These are phyloP conservation scores for Raphanus raphanistrum DNA, from an alignment of 345 rosid species.

Conservation along the genomic window DNA sequence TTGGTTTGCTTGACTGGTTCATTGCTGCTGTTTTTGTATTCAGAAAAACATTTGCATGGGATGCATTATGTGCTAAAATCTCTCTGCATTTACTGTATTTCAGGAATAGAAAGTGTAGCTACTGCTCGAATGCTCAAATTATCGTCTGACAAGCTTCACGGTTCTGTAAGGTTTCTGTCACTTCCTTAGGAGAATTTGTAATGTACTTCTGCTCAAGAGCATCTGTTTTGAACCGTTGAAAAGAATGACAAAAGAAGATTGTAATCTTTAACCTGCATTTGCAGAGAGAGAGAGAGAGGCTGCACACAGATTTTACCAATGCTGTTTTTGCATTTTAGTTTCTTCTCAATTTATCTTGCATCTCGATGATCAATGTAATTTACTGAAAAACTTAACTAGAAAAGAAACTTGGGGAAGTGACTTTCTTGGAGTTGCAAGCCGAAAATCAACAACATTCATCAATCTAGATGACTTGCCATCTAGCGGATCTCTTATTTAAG, in stretches of 20 bases:
- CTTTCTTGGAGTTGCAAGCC: not conserved
- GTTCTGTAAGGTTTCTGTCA: slow-evolving; percentile 24
- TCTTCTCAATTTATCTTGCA: not conserved
- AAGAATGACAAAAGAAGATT: slow-evolving; percentile 24
- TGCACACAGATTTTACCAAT: slow-evolving; percentile 13
- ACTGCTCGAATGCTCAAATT: slow-evolving; percentile 1
- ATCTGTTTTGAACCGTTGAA: slow-evolving; percentile 30
- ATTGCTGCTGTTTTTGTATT: slow-evolving; percentile 4
- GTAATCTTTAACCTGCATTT: slow-evolving; percentile 13
- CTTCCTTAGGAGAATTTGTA: slow-evolving; percentile 18
- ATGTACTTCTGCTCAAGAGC: slow-evolving; percentile 25
- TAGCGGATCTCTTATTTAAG: slow-evolving; percentile 4
- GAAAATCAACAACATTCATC: not conserved
- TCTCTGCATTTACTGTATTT: slow-evolving; percentile 3
- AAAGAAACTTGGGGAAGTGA: not conserved
- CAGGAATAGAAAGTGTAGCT: slow-evolving; percentile 35
- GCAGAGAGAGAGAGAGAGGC: not conserved
- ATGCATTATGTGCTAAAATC: not conserved
- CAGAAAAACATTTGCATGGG: not conserved
- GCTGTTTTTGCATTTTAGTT: not conserved
- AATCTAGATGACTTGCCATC: not conserved
- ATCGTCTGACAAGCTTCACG: slow-evolving; percentile 24
- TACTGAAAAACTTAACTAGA: not conserved
- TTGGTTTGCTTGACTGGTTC: not conserved
- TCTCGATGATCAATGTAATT: not conserved